Evolutionary conservation across 192 early-diverging fungal genomes (phyloP), one percentile per base, ranked within the genome.

Genomic region (Coemansia sp.): DNA sequence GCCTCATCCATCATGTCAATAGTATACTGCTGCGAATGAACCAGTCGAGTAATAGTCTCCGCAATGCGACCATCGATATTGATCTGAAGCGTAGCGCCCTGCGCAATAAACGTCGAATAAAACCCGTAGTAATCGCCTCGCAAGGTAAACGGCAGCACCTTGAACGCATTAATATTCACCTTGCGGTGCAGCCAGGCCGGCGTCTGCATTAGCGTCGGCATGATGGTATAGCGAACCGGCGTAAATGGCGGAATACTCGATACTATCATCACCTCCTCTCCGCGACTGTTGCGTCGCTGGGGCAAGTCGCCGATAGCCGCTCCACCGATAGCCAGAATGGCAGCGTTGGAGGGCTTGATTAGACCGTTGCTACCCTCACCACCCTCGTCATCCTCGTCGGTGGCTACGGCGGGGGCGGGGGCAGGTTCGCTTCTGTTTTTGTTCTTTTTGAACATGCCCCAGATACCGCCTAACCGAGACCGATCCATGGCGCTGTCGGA

Each of bases 1-100:
- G 79, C 83, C 53, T 82, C 76, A 37, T 85, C 83, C 72, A 85
- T 82, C 83, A 84, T 84, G 23, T 84, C 83, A 7, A 82, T 75
- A 11, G 75, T 81, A 41, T 84, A 84, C 61, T 82, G 67, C 53
- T 82, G 72, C 26, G 78, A 76, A 42, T 77, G 75, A 23, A 84
- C 77, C 6, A 70, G 52, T 0, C 79, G 43, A 11, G 83, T 84
- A 56, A 84, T 81, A 20, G 57, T 68, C 23, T 81, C 78, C 0
- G 76, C 73, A 36, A 77, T 82, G 5, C 72, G 68, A 34, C 78
- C 83, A 55, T 75, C 75, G 6, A 84, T 65, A 60, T 84, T 82
- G 48, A 82, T 75, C 55, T 81, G 78, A 45, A 82, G 70, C 16
- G 79, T 81, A 7, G 78, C 72, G 3, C 79, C 83, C 23, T 80